phyloP scores from a whole-genome alignment of 208 protist genomes.

The Trypanosoma cruzi region DNA sequence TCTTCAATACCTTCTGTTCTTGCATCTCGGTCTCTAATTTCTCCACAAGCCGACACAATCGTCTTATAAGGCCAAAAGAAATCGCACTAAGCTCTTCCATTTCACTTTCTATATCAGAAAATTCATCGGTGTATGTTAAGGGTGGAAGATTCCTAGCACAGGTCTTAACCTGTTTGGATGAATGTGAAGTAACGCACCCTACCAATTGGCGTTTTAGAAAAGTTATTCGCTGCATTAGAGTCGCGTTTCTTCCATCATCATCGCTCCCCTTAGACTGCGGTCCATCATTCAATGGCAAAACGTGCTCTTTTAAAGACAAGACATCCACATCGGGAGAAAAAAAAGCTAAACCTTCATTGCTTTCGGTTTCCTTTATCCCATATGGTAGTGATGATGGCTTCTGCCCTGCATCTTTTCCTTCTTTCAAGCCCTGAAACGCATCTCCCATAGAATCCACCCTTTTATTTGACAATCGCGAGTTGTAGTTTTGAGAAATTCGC shows the following conservation, averaged over 20 bases:
- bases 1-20: not conserved
- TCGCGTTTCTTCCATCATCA: not conserved
- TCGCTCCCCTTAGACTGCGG: not conserved
- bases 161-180: constrained; percentile 1
- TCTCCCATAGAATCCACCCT: not conserved
- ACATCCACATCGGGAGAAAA: not conserved
- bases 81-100: not conserved
- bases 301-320: not conserved
- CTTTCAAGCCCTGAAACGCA: not conserved
- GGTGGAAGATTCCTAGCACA: not conserved
- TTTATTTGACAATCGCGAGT: not conserved
- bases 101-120: not conserved
- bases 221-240: constrained; percentile 1
- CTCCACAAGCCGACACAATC: constrained; percentile 5
- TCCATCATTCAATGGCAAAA: constrained; percentile 3
- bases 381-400: not conserved
- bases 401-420: not conserved
- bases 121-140: not conserved
- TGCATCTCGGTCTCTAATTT: constrained; percentile 7
- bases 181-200: not conserved
- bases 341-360: not conserved
- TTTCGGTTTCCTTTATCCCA: not conserved
- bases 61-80: constrained; percentile 4
- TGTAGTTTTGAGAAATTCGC: not conserved
- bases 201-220: constrained; percentile 9